phyloP scores from a whole-genome alignment of 768 basidiomycete genomes.

The Mrakia frigida region DNA sequence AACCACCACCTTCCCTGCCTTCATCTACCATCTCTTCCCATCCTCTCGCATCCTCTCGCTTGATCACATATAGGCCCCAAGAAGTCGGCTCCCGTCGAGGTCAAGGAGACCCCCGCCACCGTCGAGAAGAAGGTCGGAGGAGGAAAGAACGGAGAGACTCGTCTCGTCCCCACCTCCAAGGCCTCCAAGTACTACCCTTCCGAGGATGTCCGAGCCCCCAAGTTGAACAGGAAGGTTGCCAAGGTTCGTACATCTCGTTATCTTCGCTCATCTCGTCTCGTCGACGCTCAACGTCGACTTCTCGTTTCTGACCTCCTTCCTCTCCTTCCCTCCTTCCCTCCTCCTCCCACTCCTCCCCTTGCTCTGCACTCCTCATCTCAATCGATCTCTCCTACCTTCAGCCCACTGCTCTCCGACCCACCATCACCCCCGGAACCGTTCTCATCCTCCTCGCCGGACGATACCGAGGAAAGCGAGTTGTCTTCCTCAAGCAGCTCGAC shows the following conservation, averaged over 20 bases:
- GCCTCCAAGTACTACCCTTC: conserved; percentile 90
- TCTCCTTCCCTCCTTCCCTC: not conserved
- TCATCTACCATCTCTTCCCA: not conserved
- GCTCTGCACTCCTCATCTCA: not conserved
- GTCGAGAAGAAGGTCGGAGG: conserved; percentile 77
- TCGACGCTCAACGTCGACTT: no score
- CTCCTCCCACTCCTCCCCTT: not conserved
- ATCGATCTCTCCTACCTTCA: not conserved
- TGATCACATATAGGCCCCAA: conserved; percentile 45
- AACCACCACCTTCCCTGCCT: not conserved
- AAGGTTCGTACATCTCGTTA: conserved; percentile 44
- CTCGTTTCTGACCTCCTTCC: not conserved
- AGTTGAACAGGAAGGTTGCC: conserved; percentile 82
- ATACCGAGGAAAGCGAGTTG: conserved; percentile 96
- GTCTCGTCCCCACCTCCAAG: conserved; percentile 77
- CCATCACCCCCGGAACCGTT: conserved; percentile 89
- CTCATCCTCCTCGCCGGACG: conserved; percentile 95
- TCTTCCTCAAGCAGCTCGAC: conserved; percentile 92
- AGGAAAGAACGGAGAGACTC: conserved; percentile 82
- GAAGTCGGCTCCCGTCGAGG: conserved; percentile 57
- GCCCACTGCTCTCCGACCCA: conserved; percentile 57
- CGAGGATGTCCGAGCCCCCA: conserved; percentile 85
- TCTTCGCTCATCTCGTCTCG: no score
- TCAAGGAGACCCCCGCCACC: conserved; percentile 58
- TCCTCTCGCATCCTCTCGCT: not conserved